Percentiles rank a stretch among this genome's conserved stretches.
phyloP scores from a whole-genome alignment of 305 asterid genomes.

The Solanum aculeatissimum region DNA sequence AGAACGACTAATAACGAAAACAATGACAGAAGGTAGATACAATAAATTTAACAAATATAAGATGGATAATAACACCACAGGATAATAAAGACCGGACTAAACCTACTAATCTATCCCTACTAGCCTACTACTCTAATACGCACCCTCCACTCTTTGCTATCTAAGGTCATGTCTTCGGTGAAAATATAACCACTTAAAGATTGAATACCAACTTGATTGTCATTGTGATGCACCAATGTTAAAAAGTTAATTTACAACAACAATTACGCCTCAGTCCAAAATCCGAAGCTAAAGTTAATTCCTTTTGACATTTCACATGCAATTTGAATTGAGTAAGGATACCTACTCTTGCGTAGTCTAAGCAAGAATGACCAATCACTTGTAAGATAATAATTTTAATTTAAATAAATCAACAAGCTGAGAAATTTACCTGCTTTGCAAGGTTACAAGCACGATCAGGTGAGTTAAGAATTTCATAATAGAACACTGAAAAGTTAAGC shows the following conservation, averaged over 20 bases:
- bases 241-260: neutral
- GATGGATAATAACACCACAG: too few relatives aligned
- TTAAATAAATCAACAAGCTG: neutral
- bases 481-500: constrained; percentile 63
- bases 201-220: neutral
- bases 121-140: too few relatives aligned
- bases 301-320: neutral
- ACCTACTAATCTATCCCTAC: too few relatives aligned
- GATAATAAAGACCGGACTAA: too few relatives aligned
- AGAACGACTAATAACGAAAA: too few relatives aligned
- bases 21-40: too few relatives aligned
- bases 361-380: neutral
- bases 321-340: too few relatives aligned
- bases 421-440: constrained; percentile 43
- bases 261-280: neutral
- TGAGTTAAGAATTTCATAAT: constrained; percentile 54
- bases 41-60: too few relatives aligned
- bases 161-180: too few relatives aligned
- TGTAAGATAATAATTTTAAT: neutral
- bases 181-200: neutral
- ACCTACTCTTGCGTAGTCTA: neutral
- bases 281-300: neutral
- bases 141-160: too few relatives aligned
- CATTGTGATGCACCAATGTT: neutral
- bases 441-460: constrained; percentile 70